Conservation (phyloP, 1,284 basidiomycete genomes). For the Anthracocystis setariae region DNA sequence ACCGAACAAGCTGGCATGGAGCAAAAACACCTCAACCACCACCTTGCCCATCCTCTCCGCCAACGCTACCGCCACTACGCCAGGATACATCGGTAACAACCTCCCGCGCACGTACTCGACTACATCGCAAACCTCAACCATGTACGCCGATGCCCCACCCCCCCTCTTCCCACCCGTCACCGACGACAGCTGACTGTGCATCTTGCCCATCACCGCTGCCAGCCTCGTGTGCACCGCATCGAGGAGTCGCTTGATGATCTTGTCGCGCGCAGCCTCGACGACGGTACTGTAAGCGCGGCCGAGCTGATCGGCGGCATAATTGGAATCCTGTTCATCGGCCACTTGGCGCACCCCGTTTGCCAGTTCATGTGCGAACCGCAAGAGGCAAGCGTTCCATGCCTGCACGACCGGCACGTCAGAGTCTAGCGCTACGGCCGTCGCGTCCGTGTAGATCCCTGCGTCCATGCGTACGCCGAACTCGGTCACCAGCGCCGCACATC, state of each 20-base stretch:
- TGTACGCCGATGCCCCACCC: slow-evolving; percentile 25
- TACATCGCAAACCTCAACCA: slow-evolving; percentile 12
- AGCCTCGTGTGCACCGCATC: background rate
- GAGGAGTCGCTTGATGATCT: slow-evolving; percentile 2
- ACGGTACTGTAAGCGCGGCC: too few relatives aligned
- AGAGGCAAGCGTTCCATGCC: slow-evolving; percentile 24
- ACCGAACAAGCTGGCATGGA: slow-evolving; percentile 73
- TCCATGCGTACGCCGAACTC: slow-evolving; percentile 6
- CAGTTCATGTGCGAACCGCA: slow-evolving; percentile 20
- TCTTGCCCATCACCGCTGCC: slow-evolving; percentile 8
- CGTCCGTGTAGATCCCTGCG: slow-evolving; percentile 9
- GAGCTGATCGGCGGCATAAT: background rate
- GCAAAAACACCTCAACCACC: slow-evolving; percentile 73
- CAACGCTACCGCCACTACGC: background rate
- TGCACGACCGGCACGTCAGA: too few relatives aligned
- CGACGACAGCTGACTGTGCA: slow-evolving; percentile 18
- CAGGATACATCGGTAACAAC: slow-evolving; percentile 13
- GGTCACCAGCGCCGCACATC: slow-evolving; percentile 70
- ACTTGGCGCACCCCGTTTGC: slow-evolving; percentile 1
- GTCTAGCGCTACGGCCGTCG: background rate
- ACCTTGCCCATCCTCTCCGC: background rate
- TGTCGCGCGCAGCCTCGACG: background rate
- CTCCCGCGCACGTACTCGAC: slow-evolving; percentile 8
- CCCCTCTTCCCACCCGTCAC: slow-evolving; percentile 11
- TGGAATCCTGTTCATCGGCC: slow-evolving; percentile 11